A percentile compares a stretch with the other conserved stretches of the same genome.
phyloP scores from a whole-genome alignment of 225 moss, liverwort and hornwort genomes.

The Takakia lepidozioides region DNA sequence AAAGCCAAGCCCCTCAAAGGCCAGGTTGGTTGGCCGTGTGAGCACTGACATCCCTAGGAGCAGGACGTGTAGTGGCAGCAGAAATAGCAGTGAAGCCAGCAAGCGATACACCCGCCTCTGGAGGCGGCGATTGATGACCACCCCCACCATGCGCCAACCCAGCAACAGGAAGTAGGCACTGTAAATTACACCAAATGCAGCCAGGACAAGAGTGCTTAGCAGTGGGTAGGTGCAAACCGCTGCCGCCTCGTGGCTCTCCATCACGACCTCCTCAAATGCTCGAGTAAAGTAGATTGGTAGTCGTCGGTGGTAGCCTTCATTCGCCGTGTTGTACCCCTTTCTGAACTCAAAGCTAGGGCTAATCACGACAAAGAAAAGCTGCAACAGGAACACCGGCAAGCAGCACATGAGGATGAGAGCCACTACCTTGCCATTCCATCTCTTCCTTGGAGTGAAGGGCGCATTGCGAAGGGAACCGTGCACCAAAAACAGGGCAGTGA shows the following conservation, averaged over 20 bases:
- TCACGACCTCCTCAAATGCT: conserved; percentile 58
- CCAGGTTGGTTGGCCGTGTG: conserved; percentile 55
- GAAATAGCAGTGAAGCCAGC: conserved; percentile 58
- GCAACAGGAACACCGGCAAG: conserved; percentile 78
- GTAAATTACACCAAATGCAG: conserved; percentile 71
- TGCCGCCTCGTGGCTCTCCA: conserved; percentile 32
- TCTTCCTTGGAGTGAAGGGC: conserved; percentile 80
- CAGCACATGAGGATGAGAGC: conserved; percentile 68
- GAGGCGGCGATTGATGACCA: conserved; percentile 80
- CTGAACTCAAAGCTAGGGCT: conserved; percentile 60
- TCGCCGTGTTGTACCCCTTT: conserved; percentile 42
- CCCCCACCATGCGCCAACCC: conserved; percentile 85
- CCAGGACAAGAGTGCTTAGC: conserved; percentile 77
- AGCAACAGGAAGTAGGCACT: conserved; percentile 68
- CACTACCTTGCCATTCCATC: conserved; percentile 92
- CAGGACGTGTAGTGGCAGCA: conserved; percentile 78
- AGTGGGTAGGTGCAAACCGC: conserved; percentile 91
- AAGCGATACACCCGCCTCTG: conserved; percentile 78
- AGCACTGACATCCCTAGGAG: conserved; percentile 80
- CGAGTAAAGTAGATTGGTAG: conserved; percentile 81
- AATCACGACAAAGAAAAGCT: conserved; percentile 82
- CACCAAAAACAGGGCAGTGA: conserved; percentile 86
- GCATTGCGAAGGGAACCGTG: conserved; percentile 78
- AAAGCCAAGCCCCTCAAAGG: conserved; percentile 77
- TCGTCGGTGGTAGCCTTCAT: conserved; percentile 70